Conservation (phyloP, 139 green algal genomes). For the Chlamydomonas urium region DNA sequence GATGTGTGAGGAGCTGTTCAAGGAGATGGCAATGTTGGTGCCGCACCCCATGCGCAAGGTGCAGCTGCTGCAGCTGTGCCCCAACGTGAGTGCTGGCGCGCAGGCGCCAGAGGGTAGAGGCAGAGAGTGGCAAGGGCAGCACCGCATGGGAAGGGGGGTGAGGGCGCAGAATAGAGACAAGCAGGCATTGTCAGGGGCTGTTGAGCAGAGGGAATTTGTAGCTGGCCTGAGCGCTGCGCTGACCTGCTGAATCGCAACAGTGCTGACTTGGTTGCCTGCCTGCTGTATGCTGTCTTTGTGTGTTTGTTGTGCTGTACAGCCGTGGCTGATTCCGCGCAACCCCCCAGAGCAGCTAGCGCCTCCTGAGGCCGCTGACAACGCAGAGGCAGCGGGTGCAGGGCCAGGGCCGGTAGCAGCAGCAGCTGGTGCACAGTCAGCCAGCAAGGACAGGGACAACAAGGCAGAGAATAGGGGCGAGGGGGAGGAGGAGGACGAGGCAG, state of each 20-base stretch:
- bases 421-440: no score
- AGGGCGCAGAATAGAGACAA: no score
- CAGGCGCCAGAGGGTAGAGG: background rate
- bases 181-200: no score
- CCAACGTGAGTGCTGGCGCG: constrained; percentile 14
- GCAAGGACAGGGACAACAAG: constrained; percentile 8
- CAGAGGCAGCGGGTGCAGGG: background rate
- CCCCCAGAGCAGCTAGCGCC: background rate
- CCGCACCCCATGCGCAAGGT: constrained; percentile 4
- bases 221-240: no score
- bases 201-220: no score
- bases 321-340: constrained; percentile 2
- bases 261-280: no score
- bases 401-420: background rate
- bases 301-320: constrained; percentile 17
- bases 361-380: background rate
- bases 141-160: no score
- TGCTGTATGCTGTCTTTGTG: no score
- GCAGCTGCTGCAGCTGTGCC: constrained; percentile 26
- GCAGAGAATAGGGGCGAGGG: background rate
- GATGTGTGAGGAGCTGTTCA: constrained; percentile 25
- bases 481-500: constrained; percentile 17
- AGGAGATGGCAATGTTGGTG: constrained; percentile 42
- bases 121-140: background rate
- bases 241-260: no score